Base-by-base conservation (phyloP, 495 filamentous ascomycete genomes). In the Aspergillus nanangensis region DNA sequence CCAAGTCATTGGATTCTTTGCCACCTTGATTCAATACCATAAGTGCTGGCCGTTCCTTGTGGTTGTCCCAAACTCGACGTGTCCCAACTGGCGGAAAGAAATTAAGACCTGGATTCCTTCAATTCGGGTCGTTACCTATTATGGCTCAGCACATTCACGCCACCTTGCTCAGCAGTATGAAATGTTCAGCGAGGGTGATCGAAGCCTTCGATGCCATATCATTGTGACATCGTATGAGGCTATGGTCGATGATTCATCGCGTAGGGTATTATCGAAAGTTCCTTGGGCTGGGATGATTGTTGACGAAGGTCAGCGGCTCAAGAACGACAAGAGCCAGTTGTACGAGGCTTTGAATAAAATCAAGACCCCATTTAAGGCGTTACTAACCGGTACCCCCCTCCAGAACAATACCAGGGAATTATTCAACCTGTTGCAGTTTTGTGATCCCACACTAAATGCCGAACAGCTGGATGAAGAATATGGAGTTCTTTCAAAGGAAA, bases 201-300 rank as follows among this genome's bases (percentile, higher is more conserved):
- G 66, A 35, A 68, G 77, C 41, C 77, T 97, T 51, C 81, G 82
- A 44, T 91, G 87, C 24, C 94, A 99, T 57, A 78, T 97, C 11
- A 88, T 97, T 9, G 84, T 99, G 51, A 95, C 92, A 45, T 96
- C 91, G 0, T 99, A 96, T 55, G 91, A 95, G 49, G 84, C 89
- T 3, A 87, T 89, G 44, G 70, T 83, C 23, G 83, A 89, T 34
- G 75, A 81, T 2, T 79, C 79, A 41, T 81, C 80, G 33, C 73
- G 74, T 15, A 65, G 56, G 24, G 76, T 84, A 15, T 86, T 97
- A 46, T 68, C 70, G 7, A 66, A 57, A 15, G 77, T 92, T 15
- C 81, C 80, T 17, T 99, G 94, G 94, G 82, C 82, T 38, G 92
- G 87, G 4, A 67, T 99, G 23, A 77, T 99, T 31, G 89, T 97